Percentiles rank a stretch among this genome's conserved stretches.
phyloP scores from a whole-genome alignment of 306 rosid species.

The Mimosa pudica region DNA sequence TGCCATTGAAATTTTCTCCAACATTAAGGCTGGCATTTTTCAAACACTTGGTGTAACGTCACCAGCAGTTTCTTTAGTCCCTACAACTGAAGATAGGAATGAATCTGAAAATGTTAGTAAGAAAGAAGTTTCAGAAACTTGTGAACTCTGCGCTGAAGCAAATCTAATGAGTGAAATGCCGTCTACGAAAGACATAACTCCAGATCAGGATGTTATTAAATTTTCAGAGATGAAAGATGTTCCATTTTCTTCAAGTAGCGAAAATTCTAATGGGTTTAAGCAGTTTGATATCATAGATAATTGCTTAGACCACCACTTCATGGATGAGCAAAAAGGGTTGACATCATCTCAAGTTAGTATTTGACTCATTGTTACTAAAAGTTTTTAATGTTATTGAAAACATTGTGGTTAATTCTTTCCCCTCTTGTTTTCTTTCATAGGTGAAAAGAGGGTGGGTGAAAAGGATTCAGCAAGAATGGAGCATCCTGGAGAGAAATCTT shows the following conservation, averaged over 20 bases:
- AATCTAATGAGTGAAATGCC: conserved; percentile 37
- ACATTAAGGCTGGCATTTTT: conserved; percentile 57
- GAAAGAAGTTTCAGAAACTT: conserved; percentile 49
- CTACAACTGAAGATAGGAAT: conserved; percentile 53
- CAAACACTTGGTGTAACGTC: conserved; percentile 59
- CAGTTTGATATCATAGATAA: conserved; percentile 69
- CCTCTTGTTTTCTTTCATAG: conserved; percentile 40
- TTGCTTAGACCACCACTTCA: conserved; percentile 84
- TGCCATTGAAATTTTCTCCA: conserved; percentile 68
- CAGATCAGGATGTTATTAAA: conserved; percentile 36
- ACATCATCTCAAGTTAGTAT: conserved; percentile 71
- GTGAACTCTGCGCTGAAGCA: conserved; percentile 46
- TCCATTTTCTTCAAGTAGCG: conserved; percentile 38
- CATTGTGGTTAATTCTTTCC: conserved; percentile 21
- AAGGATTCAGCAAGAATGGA: conserved; percentile 94
- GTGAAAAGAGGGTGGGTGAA: conserved; percentile 76
- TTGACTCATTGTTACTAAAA: conserved; percentile 25
- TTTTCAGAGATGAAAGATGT: conserved; percentile 36
- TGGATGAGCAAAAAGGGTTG: conserved; percentile 51
- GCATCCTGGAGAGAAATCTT: conserved; percentile 76
- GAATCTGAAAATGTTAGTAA: conserved; percentile 43
- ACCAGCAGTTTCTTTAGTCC: conserved; percentile 46
- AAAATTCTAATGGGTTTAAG: conserved; percentile 50
- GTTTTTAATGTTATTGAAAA: conserved; percentile 7
- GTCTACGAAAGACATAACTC: conserved; percentile 36